Conservation (phyloP, 176 grass and related monocot species). For the Secale cereale region DNA sequence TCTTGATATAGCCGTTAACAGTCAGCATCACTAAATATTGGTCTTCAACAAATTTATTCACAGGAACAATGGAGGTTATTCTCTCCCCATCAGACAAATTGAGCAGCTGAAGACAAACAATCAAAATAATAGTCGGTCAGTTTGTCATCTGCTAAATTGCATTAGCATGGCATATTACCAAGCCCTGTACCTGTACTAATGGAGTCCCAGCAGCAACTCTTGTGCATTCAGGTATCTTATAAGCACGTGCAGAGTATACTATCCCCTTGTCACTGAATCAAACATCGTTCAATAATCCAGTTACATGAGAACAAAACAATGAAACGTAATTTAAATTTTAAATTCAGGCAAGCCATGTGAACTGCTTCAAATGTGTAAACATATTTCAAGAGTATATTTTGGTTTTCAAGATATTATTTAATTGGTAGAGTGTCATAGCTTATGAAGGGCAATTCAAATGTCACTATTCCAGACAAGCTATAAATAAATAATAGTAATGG, state of each 20-base stretch:
- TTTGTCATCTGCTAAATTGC: slow-evolving; percentile 4
- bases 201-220: slow-evolving; percentile 84
- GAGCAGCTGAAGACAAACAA: slow-evolving; percentile 53
- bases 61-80: slow-evolving; percentile 95
- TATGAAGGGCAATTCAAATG: neutral
- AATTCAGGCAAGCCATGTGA: neutral
- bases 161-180: slow-evolving; percentile 9
- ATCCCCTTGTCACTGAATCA: slow-evolving; percentile 84
- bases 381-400: neutral
- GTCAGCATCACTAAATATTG: slow-evolving; percentile 94
- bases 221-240: slow-evolving; percentile 90
- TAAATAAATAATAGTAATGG: neutral
- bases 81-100: slow-evolving; percentile 81
- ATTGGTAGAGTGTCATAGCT: neutral
- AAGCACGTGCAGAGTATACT: slow-evolving; percentile 91
- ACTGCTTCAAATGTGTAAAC: neutral
- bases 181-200: slow-evolving; percentile 67
- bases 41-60: slow-evolving; percentile 83
- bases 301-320: slow-evolving; percentile 3
- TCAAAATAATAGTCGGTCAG: slow-evolving; percentile 21
- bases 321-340: neutral
- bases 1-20: slow-evolving; percentile 85
- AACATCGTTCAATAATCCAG: slow-evolving; percentile 24
- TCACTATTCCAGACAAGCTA: slow-evolving; percentile 2
- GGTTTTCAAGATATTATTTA: slow-evolving; percentile 9